Evolutionary conservation across 1,284 basidiomycete species (phyloP).

Genomic region (Grifola frondosa): DNA sequence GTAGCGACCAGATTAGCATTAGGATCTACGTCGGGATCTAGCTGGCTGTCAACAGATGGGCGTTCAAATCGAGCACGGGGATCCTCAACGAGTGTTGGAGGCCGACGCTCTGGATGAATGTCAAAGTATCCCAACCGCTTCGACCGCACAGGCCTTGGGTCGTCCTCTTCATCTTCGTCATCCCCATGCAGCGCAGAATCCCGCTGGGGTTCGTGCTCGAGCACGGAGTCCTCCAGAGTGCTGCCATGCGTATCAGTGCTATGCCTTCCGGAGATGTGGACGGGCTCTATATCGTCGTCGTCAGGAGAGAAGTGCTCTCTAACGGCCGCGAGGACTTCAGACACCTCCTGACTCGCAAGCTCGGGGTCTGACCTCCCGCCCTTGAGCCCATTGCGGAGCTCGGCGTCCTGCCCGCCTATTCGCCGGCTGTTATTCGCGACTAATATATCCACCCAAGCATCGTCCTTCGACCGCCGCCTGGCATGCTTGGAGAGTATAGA

Average conservation of each 20-base stretch:
- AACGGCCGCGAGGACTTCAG: constrained; percentile 67
- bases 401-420: constrained; percentile 60
- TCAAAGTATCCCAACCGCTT: constrained; percentile 67
- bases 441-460: constrained; percentile 84
- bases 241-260: constrained; percentile 20
- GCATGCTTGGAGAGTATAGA: constrained; percentile 43
- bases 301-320: constrained; percentile 51
- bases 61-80: constrained; percentile 23
- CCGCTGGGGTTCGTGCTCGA: constrained; percentile 15
- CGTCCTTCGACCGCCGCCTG: constrained; percentile 58
- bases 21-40: constrained; percentile 18
- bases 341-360: constrained; percentile 68
- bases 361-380: constrained; percentile 61
- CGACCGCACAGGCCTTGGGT: constrained; percentile 9
- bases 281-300: constrained; percentile 41
- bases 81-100: constrained; percentile 39
- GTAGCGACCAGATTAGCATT: constrained; percentile 12
- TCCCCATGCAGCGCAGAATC: constrained; percentile 28
- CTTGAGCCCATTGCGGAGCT: constrained; percentile 38
- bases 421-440: constrained; percentile 64
- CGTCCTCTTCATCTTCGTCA: constrained; percentile 32
- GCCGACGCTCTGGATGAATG: constrained; percentile 55
- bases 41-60: constrained; percentile 28
- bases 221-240: constrained; percentile 22
- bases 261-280: constrained; percentile 24